These are phyloP conservation scores for Phytopythium mirpurense DNA, from an alignment of 352 stramenopile species.

Conservation along the genomic window DNA sequence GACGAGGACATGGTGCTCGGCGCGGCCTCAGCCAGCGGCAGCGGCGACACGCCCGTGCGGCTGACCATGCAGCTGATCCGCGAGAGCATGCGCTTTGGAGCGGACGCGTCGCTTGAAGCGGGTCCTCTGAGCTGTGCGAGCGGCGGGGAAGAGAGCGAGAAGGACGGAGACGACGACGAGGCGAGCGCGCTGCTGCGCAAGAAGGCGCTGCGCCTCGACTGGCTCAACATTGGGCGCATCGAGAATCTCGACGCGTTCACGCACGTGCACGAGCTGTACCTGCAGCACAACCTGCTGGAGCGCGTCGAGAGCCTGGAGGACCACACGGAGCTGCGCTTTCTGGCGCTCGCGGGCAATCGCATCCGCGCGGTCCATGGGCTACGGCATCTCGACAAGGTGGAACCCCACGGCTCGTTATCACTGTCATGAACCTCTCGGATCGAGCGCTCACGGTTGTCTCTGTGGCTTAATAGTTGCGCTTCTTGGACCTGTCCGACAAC, in stretches of 20 bases:
- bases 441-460: neutral
- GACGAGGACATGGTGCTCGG: conserved; percentile 40
- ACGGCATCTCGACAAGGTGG: conserved; percentile 48
- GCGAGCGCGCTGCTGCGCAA: conserved; percentile 40
- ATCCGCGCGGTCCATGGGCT: conserved; percentile 61
- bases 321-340: conserved; percentile 46
- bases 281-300: conserved; percentile 70
- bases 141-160: neutral
- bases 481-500: conserved; percentile 76
- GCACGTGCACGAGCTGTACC: conserved; percentile 67
- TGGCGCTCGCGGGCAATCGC: conserved; percentile 59
- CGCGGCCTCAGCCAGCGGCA: conserved; percentile 21
- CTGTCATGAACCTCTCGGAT: no score
- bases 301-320: conserved; percentile 61
- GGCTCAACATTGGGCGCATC: conserved; percentile 61
- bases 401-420: no score
- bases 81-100: conserved; percentile 20
- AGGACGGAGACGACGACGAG: conserved; percentile 18
- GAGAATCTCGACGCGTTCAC: conserved; percentile 76
- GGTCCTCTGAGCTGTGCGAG: neutral
- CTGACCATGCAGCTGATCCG: conserved; percentile 74
- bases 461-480: conserved; percentile 43
- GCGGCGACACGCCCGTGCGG: conserved; percentile 29
- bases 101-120: neutral
- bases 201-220: conserved; percentile 63